Percentiles rank a stretch among this genome's conserved stretches.
Evolutionary conservation across 805 yeast genomes (phyloP).

Genomic region (Candida yuanshanica): DNA sequence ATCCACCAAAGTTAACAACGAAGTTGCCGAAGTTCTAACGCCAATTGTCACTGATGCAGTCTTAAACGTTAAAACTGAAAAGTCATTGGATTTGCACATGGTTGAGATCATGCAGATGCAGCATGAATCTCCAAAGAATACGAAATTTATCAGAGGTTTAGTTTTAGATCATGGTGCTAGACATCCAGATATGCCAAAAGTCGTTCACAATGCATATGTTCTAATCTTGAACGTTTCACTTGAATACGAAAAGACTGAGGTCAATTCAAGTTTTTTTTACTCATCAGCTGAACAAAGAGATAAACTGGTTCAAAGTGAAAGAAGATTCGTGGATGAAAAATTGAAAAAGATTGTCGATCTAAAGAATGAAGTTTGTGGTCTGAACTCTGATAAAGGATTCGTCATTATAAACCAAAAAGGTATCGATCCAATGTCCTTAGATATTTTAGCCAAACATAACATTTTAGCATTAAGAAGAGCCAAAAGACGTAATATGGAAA

Average conservation of each 20-base stretch:
- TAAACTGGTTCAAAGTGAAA: slow-evolving; percentile 85
- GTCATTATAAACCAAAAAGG: slow-evolving; percentile 98
- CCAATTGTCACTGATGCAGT: slow-evolving; percentile 98
- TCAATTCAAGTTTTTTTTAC: slow-evolving; percentile 91
- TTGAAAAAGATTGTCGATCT: slow-evolving; percentile 85
- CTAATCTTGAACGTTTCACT: slow-evolving; percentile 88
- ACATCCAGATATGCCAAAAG: slow-evolving; percentile 98
- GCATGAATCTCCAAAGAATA: slow-evolving; percentile 79
- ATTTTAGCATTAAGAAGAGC: slow-evolving; percentile 96
- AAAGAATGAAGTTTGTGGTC: slow-evolving; percentile 85
- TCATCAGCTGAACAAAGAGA: slow-evolving; percentile 95
- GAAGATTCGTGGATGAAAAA: slow-evolving; percentile 92
- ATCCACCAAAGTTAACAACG: slow-evolving; percentile 76
- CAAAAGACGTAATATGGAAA: slow-evolving; percentile 98
- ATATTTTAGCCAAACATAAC: slow-evolving; percentile 85
- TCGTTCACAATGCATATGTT: slow-evolving; percentile 75
- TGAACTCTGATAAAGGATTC: slow-evolving; percentile 67
- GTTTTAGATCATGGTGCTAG: slow-evolving; percentile 98
- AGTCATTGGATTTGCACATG: slow-evolving; percentile 86
- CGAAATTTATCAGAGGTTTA: slow-evolving; percentile 78
- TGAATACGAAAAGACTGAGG: slow-evolving; percentile 97
- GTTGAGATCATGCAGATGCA: slow-evolving; percentile 98
- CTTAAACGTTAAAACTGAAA: slow-evolving; percentile 57
- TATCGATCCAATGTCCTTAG: slow-evolving; percentile 96
- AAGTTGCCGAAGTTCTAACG: slow-evolving; percentile 72